Evolutionary conservation across 495 filamentous ascomycete genomes (phyloP), one percentile per base, ranked within the genome.

Genomic region (Talaromyces stipitatus): DNA sequence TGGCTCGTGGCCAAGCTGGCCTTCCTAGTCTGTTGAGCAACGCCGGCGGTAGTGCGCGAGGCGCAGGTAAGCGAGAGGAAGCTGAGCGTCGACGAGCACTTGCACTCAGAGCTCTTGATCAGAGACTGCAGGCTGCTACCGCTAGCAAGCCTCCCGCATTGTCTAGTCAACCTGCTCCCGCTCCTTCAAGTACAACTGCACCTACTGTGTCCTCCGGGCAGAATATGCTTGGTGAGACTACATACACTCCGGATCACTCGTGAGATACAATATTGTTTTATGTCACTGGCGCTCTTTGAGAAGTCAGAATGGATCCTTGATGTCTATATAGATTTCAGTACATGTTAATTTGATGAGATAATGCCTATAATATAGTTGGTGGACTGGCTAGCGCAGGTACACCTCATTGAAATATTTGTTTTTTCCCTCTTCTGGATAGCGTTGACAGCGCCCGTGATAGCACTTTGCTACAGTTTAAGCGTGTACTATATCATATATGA

Each of bases 21-120:
- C 71, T 89, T 41, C 84, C 85, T 3, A 82, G 73, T 46, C 64
- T 89, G 16, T 76, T 88, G 54, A 81, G 74, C 63, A 73, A 66
- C 22, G 71, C 71, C 10, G 76, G 70, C 14, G 61, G 71, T 10
- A 67, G 67, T 23, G 62, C 63, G 36, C 61, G 73, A 52, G 75
- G 75, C 16, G 75, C 73, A 12, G 80, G 73, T 33, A 82, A 85
- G 47, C 82, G 92, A 56, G 95, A 94, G 50, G 94, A 98, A 69
- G 91, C 94, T 1, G 94, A 98, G 75, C 75, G 94, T 56, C 82
- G 94, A 68, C 80, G 94, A 60, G 91, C 91, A 4, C 68, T 98
- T 50, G 94, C 94, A 4, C 76, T 98, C 36, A 91, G 90, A 67
- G 94, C 91, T 12, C 72, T 98, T 56, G 94, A 98, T 68, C 91